Base-by-base conservation (phyloP, 495 filamentous ascomycete genomes). In the Parathielavia appendiculata region DNA sequence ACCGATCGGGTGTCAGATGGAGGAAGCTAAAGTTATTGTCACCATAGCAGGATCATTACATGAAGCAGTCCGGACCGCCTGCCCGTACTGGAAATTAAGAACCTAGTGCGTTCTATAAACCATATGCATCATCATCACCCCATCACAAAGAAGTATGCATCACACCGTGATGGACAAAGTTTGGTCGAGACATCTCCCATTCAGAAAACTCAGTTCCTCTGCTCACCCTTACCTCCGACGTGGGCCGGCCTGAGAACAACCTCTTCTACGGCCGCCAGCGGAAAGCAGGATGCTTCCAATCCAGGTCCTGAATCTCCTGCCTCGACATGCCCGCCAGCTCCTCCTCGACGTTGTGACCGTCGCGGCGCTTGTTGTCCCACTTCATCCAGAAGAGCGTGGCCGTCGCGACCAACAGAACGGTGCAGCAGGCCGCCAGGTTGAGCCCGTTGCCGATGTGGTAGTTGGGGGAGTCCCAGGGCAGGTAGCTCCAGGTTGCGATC, bases 261-360 rank as follows among this genome's bases (percentile, higher is more conserved):
- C 22, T n/a, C 6, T 10, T 16, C 30, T 67, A 86, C 59, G 76
- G 79, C 65, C 70, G 77, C 85, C 77, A 86, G 63, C 74, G 78
- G 69, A 87, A 89, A n/a, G 71, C 83, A 8, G 87, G 87, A 65
- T 91, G 85, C 58, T 76, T 78, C 85, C 86, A 91, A 63, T 90
- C 87, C 26, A 90, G 63, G 63, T 86, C 83, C 69, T 87, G 78
- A 14, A 88, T 71, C 72, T 86, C 70, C 59, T 71, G 59, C 67
- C 75, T 67, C 32, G 75, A 77, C 67, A 86, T 56, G 0, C 81
- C 83, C 2, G 73, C 74, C 60, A 90, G 59, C 56, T 80, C 83
- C 51, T 71, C 69, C 58, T 81, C 79, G 5, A 83, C 63, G 63
- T 83, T 80, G 26, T 74, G 71, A 14, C 62, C 61, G 35, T 81